These are phyloP conservation scores for Solanum dulcamara DNA, from an alignment of 257 asterid genomes.

Conservation along the genomic window DNA sequence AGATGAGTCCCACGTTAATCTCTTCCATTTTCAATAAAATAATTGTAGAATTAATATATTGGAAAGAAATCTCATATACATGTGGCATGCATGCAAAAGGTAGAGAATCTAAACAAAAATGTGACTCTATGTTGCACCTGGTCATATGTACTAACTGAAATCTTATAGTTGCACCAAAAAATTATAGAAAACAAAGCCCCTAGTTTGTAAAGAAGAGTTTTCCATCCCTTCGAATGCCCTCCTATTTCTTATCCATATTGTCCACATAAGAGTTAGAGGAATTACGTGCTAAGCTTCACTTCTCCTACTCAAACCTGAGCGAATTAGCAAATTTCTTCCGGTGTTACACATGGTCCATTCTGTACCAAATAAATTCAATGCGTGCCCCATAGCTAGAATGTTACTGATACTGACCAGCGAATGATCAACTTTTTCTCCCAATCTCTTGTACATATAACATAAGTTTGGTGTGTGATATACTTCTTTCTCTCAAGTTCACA, in stretches of 20 bases:
- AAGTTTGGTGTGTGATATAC: not conserved
- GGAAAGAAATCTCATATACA: not conserved
- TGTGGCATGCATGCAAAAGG: not conserved
- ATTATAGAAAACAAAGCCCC: not conserved
- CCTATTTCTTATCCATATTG: not conserved
- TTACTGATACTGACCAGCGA: not conserved
- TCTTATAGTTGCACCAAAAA: not conserved
- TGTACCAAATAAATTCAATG: not conserved
- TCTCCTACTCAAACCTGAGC: not conserved
- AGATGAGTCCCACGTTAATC: not conserved
- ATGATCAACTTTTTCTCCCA: not conserved
- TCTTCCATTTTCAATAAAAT: not conserved
- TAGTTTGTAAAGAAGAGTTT: not conserved
- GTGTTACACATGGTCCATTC: not conserved
- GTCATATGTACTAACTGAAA: not conserved
- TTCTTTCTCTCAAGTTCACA: not conserved
- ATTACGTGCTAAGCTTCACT: not conserved
- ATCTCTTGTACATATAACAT: not conserved
- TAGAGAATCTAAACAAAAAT: not conserved
- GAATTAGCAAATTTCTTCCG: not conserved
- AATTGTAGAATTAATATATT: not conserved
- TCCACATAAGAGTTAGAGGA: not conserved
- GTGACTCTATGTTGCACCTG: not conserved
- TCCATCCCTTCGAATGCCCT: not conserved
- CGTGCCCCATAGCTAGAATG: not conserved